phyloP scores from a whole-genome alignment of 225 moss, liverwort and hornwort species.

The Anthoceros angustus region DNA sequence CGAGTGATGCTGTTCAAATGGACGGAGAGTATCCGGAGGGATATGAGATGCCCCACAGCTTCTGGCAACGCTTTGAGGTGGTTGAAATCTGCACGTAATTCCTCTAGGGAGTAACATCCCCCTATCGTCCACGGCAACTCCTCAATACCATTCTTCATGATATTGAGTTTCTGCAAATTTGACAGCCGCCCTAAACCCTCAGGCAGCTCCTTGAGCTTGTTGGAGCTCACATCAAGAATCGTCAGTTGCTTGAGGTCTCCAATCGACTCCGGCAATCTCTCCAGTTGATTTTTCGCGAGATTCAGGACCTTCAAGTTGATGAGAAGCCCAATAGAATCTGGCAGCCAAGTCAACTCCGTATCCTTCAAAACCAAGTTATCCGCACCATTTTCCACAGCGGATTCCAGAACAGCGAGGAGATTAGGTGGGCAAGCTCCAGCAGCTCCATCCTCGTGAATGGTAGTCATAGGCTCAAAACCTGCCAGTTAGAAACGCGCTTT shows the following conservation, averaged over 20 bases:
- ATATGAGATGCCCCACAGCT: constrained; percentile 48
- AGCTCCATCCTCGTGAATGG: constrained; percentile 3
- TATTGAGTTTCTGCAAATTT: constrained; percentile 33
- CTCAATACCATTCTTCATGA: constrained; percentile 53
- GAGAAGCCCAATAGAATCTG: constrained; percentile 1
- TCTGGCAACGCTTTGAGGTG: constrained; percentile 72
- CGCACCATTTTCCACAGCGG: neutral
- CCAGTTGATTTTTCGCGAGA: constrained; percentile 31
- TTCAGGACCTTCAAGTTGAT: neutral
- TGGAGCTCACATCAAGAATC: constrained; percentile 36
- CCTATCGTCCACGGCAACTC: constrained; percentile 75
- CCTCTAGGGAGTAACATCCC: constrained; percentile 55
- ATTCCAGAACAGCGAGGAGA: neutral
- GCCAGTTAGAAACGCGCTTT: neutral
- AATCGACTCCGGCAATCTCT: constrained; percentile 67
- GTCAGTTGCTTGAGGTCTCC: constrained; percentile 47
- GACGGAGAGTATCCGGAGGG: constrained; percentile 42
- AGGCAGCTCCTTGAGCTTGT: constrained; percentile 40
- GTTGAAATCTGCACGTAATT: constrained; percentile 63
- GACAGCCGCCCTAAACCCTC: constrained; percentile 53
- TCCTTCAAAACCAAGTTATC: neutral
- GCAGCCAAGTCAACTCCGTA: neutral
- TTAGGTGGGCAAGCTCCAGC: neutral
- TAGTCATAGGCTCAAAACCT: neutral
- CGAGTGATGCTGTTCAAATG: constrained; percentile 49